These are phyloP conservation scores for Cicer cuneatum DNA, from an alignment of 306 rosid species.

Conservation along the genomic window DNA sequence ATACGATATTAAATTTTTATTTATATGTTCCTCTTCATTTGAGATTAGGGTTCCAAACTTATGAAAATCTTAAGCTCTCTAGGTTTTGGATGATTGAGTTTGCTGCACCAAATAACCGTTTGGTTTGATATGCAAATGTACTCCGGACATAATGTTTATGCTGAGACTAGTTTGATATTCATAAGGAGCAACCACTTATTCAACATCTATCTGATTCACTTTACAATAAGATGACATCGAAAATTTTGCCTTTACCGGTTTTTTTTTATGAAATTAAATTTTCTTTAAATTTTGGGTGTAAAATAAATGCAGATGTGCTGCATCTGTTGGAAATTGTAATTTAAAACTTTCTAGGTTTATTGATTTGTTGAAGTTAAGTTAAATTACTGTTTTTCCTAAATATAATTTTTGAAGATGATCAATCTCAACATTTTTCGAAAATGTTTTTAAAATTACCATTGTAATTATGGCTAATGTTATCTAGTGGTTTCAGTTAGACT, in stretches of 20 bases:
- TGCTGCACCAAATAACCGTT: neutral
- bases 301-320: neutral
- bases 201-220: neutral
- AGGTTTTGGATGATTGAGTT: neutral
- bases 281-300: neutral
- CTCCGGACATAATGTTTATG: neutral
- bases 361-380: no score
- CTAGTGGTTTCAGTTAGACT: constrained; percentile 7
- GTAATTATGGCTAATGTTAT: neutral
- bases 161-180: neutral
- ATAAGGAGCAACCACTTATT: neutral
- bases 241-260: neutral
- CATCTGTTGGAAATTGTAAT: neutral
- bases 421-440: neutral
- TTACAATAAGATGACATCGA: neutral
- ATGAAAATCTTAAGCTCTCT: neutral
- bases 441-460: neutral
- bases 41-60: neutral
- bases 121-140: neutral
- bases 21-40: constrained; percentile 8
- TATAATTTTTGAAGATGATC: no score
- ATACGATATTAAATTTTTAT: neutral
- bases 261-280: no score
- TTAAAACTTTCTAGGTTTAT: no score
- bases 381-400: no score